Evolutionary conservation across 768 basidiomycete species (phyloP).

Genomic region (Pleurotus salmoneostramineus): DNA sequence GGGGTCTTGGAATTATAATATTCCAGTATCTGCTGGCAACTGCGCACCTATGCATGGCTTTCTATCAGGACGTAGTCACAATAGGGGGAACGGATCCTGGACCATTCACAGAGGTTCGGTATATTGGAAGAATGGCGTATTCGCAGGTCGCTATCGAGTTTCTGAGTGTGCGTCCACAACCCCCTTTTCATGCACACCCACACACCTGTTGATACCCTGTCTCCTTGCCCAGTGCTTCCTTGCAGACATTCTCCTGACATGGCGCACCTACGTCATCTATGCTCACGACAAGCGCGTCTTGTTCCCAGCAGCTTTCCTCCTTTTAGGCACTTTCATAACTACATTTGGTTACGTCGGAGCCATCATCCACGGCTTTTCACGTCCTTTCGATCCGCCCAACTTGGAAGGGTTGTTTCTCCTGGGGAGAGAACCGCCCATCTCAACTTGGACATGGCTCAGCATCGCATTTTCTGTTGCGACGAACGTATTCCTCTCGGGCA

Average conservation of each 20-base stretch:
- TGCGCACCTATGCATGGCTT: constrained; percentile 4
- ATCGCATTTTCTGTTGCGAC: not conserved
- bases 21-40: constrained; percentile 1
- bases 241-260: constrained; percentile 3
- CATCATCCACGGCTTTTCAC: not conserved
- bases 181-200: too few relatives aligned
- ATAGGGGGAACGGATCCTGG: not conserved
- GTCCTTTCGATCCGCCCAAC: not conserved
- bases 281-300: not conserved
- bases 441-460: not conserved
- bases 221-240: not conserved
- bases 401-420: not conserved
- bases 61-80: constrained; percentile 1
- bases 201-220: too few relatives aligned
- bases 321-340: not conserved
- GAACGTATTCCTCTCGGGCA: not conserved
- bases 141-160: constrained; percentile 1
- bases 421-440: not conserved
- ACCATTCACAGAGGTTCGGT: not conserved
- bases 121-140: not conserved
- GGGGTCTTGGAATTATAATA: not conserved
- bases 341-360: constrained; percentile 1
- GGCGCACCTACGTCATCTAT: constrained; percentile 6
- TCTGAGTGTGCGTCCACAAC: not conserved
- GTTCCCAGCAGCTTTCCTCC: not conserved